Base-by-base conservation (phyloP, 1,284 basidiomycete genomes). In the Tilletiopsis washingtonensis region DNA sequence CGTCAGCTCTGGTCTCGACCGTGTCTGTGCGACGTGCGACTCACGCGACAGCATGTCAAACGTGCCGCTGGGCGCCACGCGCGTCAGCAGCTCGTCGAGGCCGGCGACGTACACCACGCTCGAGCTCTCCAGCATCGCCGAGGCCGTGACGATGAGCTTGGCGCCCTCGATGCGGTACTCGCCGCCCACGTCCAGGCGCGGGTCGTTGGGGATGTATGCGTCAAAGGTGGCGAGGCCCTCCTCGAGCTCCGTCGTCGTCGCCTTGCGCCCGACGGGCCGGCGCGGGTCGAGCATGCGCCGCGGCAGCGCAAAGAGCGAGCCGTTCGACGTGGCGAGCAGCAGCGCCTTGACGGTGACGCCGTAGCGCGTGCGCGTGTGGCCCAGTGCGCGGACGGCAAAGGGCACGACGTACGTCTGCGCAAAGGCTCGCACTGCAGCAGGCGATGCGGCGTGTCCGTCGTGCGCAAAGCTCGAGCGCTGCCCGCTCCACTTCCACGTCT, bases 61-160 rank as follows among this genome's bases (percentile, higher is more conserved):
- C 23, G 88, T 89, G 23, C 83, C 84, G 2, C 86, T 89, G 0
- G 94, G 90, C 34, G 87, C 81, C 3, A 89, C 79, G 14, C 88
- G 81, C 5, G 86, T 86, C 25, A 82, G 76, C 78, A 96, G 93
- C 56, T 91, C 77, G 74, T 97, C 93, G 14, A 91, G 78, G 4
- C 91, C 91, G 59, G 84, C 82, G 0, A 83, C 82, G 61, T 96
- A 83, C 9, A 97, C 81, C n/a, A 94, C 76, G 0, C 49, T 52
- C 0, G 91, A 96, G 4, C 87, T 91, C 74, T 98, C 93, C 26
- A 97, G 81, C 3, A 88, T 79, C 0, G 91, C 83, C 0, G 91
- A 86, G 0, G 85, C 80, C 1, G 88, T 84, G 19, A 84, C 64
- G n/a, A 71, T 36, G 11, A 32, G 20, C n/a, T 11, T 11, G 38